Percentiles rank a stretch among this genome's conserved stretches.
These are phyloP conservation scores for Eucalyptus paniculata DNA, from an alignment of 345 rosid species.

Conservation along the genomic window DNA sequence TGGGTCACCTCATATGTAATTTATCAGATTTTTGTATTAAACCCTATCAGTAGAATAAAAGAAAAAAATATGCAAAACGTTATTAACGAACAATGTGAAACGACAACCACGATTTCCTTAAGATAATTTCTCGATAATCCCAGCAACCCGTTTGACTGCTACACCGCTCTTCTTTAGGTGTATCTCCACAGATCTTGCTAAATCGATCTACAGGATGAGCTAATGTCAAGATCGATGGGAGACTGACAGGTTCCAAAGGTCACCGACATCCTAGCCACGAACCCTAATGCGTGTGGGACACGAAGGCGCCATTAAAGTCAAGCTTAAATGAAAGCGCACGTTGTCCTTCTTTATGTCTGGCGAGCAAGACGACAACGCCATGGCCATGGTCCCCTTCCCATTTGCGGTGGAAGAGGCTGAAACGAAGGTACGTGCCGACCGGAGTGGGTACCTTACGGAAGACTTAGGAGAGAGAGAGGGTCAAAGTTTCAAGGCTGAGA, in stretches of 20 bases:
- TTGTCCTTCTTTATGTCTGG: background rate
- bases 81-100: background rate
- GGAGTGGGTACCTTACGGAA: background rate
- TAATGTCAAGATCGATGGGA: background rate
- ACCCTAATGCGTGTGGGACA: background rate
- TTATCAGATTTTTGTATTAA: background rate
- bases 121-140: background rate
- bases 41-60: background rate
- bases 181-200: background rate
- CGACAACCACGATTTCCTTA: too few relatives aligned
- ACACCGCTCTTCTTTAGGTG: background rate
- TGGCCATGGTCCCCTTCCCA: background rate
- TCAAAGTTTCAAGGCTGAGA: background rate
- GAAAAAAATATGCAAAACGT: background rate
- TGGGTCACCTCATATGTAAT: fast-evolving
- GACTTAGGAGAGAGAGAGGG: background rate
- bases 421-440: background rate
- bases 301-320: background rate
- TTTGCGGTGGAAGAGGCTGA: background rate
- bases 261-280: background rate
- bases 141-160: background rate
- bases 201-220: background rate
- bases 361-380: background rate
- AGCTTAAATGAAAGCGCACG: background rate
- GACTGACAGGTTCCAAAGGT: background rate